A percentile compares a stretch with the other conserved stretches of the same genome.
Conservation (phyloP, 2,329 filamentous ascomycete species). For the Apiospora kogelbergensis region DNA sequence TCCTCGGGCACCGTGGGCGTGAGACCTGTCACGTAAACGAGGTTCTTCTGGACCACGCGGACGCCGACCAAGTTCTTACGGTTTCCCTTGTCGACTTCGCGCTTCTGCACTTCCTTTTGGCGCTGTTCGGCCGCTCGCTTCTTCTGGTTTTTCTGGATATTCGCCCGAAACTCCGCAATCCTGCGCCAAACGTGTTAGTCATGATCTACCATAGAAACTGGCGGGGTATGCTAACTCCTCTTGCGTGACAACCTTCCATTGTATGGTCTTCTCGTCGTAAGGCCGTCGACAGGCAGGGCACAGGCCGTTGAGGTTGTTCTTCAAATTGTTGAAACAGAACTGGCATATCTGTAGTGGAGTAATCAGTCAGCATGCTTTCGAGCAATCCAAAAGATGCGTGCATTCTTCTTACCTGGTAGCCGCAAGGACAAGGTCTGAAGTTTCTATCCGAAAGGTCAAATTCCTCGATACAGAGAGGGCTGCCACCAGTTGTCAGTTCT, state of each 20-base stretch:
- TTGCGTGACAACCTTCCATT: slow-evolving; percentile 91
- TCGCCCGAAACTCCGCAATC: slow-evolving; percentile 72
- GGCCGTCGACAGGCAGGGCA: slow-evolving; percentile 96
- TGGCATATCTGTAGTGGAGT: slow-evolving; percentile 76
- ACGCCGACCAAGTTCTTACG: slow-evolving; percentile 95
- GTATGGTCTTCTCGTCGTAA: slow-evolving; percentile 95
- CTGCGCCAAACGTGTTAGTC: slow-evolving; percentile 40
- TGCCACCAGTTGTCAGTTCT: slow-evolving; percentile 42
- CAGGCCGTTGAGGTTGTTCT: slow-evolving; percentile 94
- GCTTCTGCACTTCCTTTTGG: slow-evolving; percentile 94
- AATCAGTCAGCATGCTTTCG: background rate
- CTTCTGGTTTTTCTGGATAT: slow-evolving; percentile 88
- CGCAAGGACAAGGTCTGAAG: slow-evolving; percentile 95
- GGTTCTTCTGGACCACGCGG: slow-evolving; percentile 95
- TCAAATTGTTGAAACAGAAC: slow-evolving; percentile 99
- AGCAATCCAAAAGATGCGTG: slow-evolving; percentile 8
- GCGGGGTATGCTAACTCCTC: slow-evolving; percentile 67
- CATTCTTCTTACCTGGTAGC: slow-evolving; percentile 76
- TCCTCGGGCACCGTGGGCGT: slow-evolving; percentile 92
- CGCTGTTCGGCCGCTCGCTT: slow-evolving; percentile 79
- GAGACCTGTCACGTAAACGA: slow-evolving; percentile 95
- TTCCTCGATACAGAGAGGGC: slow-evolving; percentile 97
- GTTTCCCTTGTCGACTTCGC: slow-evolving; percentile 88
- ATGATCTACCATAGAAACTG: background rate
- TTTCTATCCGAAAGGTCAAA: slow-evolving; percentile 97